Base-by-base conservation (phyloP, 1,284 basidiomycete genomes). In the Fomes fomentarius region DNA sequence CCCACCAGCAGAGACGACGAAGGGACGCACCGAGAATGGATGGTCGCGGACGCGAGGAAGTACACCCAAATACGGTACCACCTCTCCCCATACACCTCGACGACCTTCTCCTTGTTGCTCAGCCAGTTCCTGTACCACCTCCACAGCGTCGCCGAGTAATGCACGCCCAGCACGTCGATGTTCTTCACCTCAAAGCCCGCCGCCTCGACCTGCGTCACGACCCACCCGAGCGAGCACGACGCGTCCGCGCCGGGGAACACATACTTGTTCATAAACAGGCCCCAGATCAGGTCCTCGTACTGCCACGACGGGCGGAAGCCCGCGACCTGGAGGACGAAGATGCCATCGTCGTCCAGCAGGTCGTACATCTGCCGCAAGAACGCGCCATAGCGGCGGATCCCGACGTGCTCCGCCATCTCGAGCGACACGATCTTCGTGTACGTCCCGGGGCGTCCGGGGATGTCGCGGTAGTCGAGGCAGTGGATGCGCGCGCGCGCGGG, bases 371-470 rank as follows among this genome's bases (percentile, higher is more conserved):
- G 93, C 30, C 80, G 79, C 63, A 99, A 81, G 85, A 97, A 99
- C 39, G 87, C 74, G 43, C 83, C 82, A 74, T 99, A 99, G 57
- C 94, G 91, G 63, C 94, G 87, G 69, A 99, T 88, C 55, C 96
- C 96, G 60, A 99, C 97, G 68, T 98, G 95, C 85, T 99, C 97
- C 33, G 96, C 96, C 96, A 99, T 99, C 76, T 99, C 96, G 64
- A 99, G 82, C 64, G 88, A 90, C 47, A 96, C 93, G 60, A 99
- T 99, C 80, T 99, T 99, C 70, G 85, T 91, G 72, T 91, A 99
- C 53, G 85, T 84, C 51, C 88, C 91, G 52, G 84, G 81, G 24
- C 85, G 83, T 42, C 84, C 83, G 34, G 94, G 94, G 63, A 98
- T 92, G 56, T 98, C 94, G 34, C 96, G 85, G 75, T 93, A 98